Conservation (phyloP, 192 early-diverging fungal genomes). For the Mortierella alpina region DNA sequence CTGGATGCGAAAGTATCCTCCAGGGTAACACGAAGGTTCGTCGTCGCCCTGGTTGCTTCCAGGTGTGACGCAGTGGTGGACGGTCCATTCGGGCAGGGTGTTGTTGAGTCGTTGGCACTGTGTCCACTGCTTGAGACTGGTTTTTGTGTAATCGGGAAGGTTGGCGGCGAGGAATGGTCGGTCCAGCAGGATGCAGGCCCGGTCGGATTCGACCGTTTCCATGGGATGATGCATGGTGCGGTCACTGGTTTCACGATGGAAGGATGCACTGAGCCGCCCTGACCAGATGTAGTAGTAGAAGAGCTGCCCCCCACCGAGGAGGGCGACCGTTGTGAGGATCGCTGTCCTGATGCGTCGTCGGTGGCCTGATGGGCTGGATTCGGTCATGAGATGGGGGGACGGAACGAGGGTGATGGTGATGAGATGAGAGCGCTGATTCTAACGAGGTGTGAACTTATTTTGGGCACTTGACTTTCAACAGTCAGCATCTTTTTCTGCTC, state of each 20-base stretch:
- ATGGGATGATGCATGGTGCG: background rate
- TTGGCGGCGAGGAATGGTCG: conserved; percentile 11
- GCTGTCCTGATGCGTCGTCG: conserved; percentile 15
- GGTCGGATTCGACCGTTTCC: conserved; percentile 26
- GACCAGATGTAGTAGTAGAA: conserved; percentile 25
- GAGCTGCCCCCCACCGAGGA: conserved; percentile 16
- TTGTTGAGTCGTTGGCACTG: conserved; percentile 18
- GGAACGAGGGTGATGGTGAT: too few species aligned
- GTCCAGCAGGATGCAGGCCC: conserved; percentile 38
- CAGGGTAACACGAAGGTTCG: conserved; percentile 24
- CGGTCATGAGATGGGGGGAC: background rate
- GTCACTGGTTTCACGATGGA: background rate
- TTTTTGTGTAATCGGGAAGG: conserved; percentile 23
- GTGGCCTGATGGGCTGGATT: background rate
- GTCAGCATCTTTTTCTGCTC: too few species aligned
- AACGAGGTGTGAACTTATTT: too few species aligned
- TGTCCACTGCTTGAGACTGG: conserved; percentile 20
- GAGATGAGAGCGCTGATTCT: too few species aligned
- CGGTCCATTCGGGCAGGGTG: conserved; percentile 14
- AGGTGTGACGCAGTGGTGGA: conserved; percentile 26
- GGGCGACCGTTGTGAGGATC: conserved; percentile 6
- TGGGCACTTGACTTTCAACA: too few species aligned
- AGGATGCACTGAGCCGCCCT: background rate
- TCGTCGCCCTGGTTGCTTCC: conserved; percentile 13
- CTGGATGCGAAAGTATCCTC: conserved; percentile 43